phyloP scores from a whole-genome alignment of 2,329 filamentous ascomycete species.

The Botrytis galanthina region DNA sequence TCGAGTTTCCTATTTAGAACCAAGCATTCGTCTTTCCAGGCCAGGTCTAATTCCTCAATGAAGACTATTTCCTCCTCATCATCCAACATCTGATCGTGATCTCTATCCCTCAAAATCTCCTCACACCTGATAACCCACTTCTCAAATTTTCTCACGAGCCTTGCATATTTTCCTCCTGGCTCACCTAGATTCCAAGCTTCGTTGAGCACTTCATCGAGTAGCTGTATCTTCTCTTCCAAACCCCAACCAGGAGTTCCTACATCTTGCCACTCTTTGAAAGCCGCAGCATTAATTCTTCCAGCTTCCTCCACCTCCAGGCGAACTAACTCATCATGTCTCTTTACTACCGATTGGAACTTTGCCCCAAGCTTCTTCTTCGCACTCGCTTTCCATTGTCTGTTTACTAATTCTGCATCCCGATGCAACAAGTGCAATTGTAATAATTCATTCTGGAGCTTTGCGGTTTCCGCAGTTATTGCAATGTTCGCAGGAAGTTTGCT shows the following conservation, averaged over 20 bases:
- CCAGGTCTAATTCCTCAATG: conserved; percentile 52
- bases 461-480: conserved; percentile 56
- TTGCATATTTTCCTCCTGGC: conserved; percentile 54
- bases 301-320: conserved; percentile 46
- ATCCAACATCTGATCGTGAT: conserved; percentile 24
- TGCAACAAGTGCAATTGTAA: conserved; percentile 65
- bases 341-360: conserved; percentile 43
- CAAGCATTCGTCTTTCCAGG: conserved; percentile 59
- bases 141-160: conserved; percentile 57
- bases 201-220: conserved; percentile 55
- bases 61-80: conserved; percentile 46
- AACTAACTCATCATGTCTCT: conserved; percentile 44
- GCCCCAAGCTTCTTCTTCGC: conserved; percentile 49
- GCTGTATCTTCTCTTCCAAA: conserved; percentile 57
- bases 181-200: conserved; percentile 59
- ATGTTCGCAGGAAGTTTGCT: conserved; percentile 61
- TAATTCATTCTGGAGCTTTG: conserved; percentile 60
- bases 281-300: conserved; percentile 50
- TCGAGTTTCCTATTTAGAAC: conserved; percentile 54
- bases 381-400: conserved; percentile 54
- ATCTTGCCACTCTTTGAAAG: conserved; percentile 51
- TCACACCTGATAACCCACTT: conserved; percentile 53
- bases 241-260: conserved; percentile 36
- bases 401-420: conserved; percentile 48
- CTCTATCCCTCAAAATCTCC: conserved; percentile 48